Conservation (phyloP, 2,329 filamentous ascomycete species). For the Hypoxylon sp. region DNA sequence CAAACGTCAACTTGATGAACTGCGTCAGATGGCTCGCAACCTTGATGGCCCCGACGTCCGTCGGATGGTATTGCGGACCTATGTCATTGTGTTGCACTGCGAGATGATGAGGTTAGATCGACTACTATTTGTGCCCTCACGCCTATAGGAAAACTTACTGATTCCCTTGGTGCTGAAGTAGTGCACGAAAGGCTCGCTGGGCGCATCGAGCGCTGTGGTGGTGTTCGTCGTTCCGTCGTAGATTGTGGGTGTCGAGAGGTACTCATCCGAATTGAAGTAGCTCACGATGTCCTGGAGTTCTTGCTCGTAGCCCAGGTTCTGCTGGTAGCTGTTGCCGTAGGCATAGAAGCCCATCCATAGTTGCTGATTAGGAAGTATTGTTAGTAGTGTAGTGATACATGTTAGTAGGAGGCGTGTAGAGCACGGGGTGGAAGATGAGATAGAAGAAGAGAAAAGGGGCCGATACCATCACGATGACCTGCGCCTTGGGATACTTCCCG, state of each 20-base stretch:
- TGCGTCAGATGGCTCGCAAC: conserved; percentile 67
- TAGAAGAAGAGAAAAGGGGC: conserved; percentile 1
- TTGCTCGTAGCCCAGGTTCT: conserved; percentile 56
- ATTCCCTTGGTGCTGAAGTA: conserved; percentile 70
- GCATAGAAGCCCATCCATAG: conserved; percentile 59
- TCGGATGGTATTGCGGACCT: conserved; percentile 65
- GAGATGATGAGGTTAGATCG: not conserved
- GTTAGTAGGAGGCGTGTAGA: conserved; percentile 20
- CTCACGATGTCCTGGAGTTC: conserved; percentile 61
- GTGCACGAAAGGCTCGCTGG: conserved; percentile 60
- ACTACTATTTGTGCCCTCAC: not conserved
- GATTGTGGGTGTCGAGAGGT: conserved; percentile 50
- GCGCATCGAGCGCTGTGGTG: conserved; percentile 44
- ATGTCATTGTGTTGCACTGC: conserved; percentile 69
- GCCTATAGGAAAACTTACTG: conserved; percentile 6
- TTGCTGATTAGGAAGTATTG: conserved; percentile 46
- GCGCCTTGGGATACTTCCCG: conserved; percentile 56
- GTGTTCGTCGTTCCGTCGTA: conserved; percentile 53
- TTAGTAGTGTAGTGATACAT: conserved; percentile 10
- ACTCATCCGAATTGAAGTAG: conserved; percentile 59
- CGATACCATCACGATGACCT: conserved; percentile 54
- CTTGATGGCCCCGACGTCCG: conserved; percentile 69
- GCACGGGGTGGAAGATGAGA: too few species aligned
- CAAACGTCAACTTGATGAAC: conserved; percentile 64
- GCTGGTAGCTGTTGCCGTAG: conserved; percentile 59